Evolutionary conservation across 2,329 filamentous ascomycete genomes (phyloP).

Genomic region (Leptographium radiaticola): DNA sequence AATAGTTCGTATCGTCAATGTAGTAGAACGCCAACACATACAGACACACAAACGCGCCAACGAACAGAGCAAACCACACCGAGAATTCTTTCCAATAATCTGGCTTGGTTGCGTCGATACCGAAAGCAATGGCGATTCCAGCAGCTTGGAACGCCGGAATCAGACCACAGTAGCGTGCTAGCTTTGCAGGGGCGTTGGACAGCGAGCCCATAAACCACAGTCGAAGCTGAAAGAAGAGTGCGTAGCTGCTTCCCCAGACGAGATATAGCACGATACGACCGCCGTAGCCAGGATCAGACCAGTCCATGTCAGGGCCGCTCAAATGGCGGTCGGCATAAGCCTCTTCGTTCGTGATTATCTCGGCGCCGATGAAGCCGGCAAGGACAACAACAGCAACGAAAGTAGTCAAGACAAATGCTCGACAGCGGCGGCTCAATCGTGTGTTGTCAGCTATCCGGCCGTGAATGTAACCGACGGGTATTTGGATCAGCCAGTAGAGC

Average conservation of each 20-base stretch:
- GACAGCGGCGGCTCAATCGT: neutral
- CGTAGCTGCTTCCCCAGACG: conserved; percentile 1
- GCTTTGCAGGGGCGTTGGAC: neutral
- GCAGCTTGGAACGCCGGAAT: neutral
- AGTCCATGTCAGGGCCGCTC: conserved; percentile 20
- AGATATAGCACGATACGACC: conserved; percentile 1
- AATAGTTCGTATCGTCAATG: neutral
- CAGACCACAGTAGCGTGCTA: neutral
- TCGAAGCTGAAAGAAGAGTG: conserved; percentile 1
- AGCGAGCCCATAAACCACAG: conserved; percentile 1
- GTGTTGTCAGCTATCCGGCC: neutral
- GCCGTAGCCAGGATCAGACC: conserved; percentile 15
- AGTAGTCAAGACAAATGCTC: neutral
- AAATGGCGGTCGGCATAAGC: conserved; percentile 1
- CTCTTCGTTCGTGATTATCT: neutral
- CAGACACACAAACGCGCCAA: neutral
- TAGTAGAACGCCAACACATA: neutral
- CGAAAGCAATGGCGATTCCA: conserved; percentile 2
- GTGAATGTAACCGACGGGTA: neutral
- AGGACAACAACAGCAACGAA: neutral
- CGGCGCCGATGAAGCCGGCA: neutral
- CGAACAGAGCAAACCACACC: conserved; percentile 11
- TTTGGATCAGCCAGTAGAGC: neutral
- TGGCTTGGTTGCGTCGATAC: neutral
- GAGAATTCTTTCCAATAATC: conserved; percentile 2